Evolutionary conservation across 345 rosid species (phyloP).

Genomic region (Eucalyptus pumila): DNA sequence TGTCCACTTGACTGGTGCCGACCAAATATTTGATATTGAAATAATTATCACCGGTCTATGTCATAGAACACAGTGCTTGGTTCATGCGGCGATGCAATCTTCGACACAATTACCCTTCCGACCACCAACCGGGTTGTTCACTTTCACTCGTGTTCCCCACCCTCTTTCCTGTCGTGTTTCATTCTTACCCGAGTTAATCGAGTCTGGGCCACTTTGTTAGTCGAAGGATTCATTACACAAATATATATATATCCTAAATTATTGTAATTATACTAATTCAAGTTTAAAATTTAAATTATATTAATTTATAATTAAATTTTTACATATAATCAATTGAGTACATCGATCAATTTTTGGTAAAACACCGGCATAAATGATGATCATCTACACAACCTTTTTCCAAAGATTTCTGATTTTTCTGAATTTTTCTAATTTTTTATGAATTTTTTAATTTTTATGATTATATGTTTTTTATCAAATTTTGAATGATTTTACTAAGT

Average conservation of each 20-base stretch:
- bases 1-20: neutral
- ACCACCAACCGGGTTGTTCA: neutral
- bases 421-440: too few species aligned
- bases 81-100: neutral
- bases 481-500: too few species aligned
- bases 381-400: too few species aligned
- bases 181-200: neutral
- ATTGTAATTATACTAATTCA: too few species aligned
- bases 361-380: neutral
- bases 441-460: too few species aligned
- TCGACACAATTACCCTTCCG: neutral
- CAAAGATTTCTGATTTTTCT: too few species aligned
- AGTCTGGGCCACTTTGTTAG: neutral
- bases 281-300: too few species aligned
- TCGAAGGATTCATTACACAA: too few species aligned
- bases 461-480: too few species aligned
- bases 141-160: neutral
- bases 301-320: too few species aligned
- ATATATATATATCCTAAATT: too few species aligned
- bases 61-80: neutral
- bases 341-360: rapidly evolving
- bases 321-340: neutral
- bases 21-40: neutral
- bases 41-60: neutral
- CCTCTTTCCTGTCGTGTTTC: neutral